Evolutionary conservation across 2,329 filamentous ascomycete species (phyloP).

Genomic region (Fusarium torreyae): DNA sequence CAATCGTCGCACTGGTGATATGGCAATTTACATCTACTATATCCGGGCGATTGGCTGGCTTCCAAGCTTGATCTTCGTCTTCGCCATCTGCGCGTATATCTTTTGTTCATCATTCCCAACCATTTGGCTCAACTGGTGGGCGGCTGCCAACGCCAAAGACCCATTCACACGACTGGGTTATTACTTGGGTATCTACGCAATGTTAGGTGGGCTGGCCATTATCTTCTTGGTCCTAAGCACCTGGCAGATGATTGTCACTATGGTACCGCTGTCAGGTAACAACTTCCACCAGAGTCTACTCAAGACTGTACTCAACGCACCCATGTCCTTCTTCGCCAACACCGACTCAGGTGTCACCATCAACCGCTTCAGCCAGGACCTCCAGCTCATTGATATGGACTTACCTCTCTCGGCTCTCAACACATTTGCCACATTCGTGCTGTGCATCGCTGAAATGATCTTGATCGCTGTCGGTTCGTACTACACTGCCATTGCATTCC

Average conservation of each 20-base stretch:
- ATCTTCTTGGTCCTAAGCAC: slow-evolving; percentile 39
- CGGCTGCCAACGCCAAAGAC: slow-evolving; percentile 37
- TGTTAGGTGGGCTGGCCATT: slow-evolving; percentile 38
- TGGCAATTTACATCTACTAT: slow-evolving; percentile 49
- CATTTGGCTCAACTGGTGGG: slow-evolving; percentile 51
- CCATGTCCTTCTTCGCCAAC: slow-evolving; percentile 54
- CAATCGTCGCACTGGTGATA: slow-evolving; percentile 40
- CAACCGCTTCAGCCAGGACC: slow-evolving; percentile 59
- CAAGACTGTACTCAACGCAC: slow-evolving; percentile 48
- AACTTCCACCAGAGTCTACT: slow-evolving; percentile 43
- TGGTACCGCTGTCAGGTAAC: slow-evolving; percentile 45
- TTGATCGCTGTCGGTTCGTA: slow-evolving; percentile 38
- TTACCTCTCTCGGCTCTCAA: slow-evolving; percentile 50
- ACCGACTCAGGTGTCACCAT: slow-evolving; percentile 55
- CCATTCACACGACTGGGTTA: slow-evolving; percentile 41
- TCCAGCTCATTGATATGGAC: slow-evolving; percentile 57
- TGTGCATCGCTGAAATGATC: slow-evolving; percentile 44
- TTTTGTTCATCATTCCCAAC: slow-evolving; percentile 49
- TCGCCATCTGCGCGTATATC: slow-evolving; percentile 46
- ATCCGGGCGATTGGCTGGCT: slow-evolving; percentile 48
- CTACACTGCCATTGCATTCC: slow-evolving; percentile 41
- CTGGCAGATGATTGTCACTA: slow-evolving; percentile 49
- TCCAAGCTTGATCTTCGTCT: slow-evolving; percentile 37
- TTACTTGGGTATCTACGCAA: slow-evolving; percentile 45
- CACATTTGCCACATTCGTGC: slow-evolving; percentile 39